Base-by-base conservation (phyloP, 2,329 filamentous ascomycete species). In the Ustulina deusta region DNA sequence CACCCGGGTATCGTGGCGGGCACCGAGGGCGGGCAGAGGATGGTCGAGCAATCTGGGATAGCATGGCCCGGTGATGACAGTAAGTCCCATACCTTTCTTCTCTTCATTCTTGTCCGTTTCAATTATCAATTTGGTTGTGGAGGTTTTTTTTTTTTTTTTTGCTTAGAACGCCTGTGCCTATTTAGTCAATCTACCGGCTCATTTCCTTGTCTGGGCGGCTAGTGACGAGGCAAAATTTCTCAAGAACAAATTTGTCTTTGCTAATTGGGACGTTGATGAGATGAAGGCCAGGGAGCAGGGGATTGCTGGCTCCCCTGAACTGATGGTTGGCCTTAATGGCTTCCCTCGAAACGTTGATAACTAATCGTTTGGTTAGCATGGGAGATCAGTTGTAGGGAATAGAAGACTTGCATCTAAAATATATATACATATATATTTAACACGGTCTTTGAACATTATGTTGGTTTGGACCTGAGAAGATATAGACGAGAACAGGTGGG, bases 181-280 rank as follows among this genome's bases (percentile, higher is more conserved):
- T 44, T 20, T 48, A 71, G 71, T 74, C 29, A 62, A 69, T 32
- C 58, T 73, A 9, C 44, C 64, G 1, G 72, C 72, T 20, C 68
- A 71, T 32, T 74, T 71, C 64, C 42, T 73, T 22, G 71, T 73
- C 63, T 73, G 67, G 71, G 70, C 70, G 17, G 71, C 69, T 25
- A 73, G 69, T 38, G 57, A 71, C 13, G 73, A 73, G 63, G 72
- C 69, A 3, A 63, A 59, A n/a, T 74, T 74, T 57, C 34, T 72
- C 6, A 72, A 73, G 64, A 72, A 70, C 25, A 73, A 74, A 63
- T 72, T 73, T 29, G 73, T 72, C 3, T 71, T 69, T 46, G 66
- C 69, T 46, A 65, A 54, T 44, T 71, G 69, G 71, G 69, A 74
- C 40, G 68, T 74, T 22, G 68, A 73, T 27, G 72, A 74, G 68